A percentile compares a stretch with the other conserved stretches of the same genome.
Evolutionary conservation across 1,284 basidiomycete genomes (phyloP).

Genomic region (Grifola frondosa): DNA sequence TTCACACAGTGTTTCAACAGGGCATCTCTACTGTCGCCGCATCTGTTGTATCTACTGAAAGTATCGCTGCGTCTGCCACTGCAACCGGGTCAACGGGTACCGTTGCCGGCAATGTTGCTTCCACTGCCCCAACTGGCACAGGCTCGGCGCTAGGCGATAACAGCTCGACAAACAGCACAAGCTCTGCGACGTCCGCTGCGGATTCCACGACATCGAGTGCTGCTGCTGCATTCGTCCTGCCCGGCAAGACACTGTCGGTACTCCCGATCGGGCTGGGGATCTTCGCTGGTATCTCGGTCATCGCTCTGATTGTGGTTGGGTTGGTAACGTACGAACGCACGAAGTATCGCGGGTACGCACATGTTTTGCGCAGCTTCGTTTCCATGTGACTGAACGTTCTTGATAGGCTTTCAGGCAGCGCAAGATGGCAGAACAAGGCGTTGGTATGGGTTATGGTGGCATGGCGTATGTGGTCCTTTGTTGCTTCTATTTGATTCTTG

Average conservation of each 20-base stretch:
- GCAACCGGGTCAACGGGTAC: constrained; percentile 14
- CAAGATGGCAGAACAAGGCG: constrained; percentile 67
- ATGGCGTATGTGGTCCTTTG: constrained; percentile 44
- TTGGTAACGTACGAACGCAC: constrained; percentile 81
- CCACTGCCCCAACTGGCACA: constrained; percentile 1
- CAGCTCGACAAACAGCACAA: constrained; percentile 1
- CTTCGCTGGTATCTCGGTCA: constrained; percentile 78
- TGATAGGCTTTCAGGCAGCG: constrained; percentile 71
- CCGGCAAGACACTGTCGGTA: constrained; percentile 71
- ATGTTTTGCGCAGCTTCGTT: constrained; percentile 11
- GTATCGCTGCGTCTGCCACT: constrained; percentile 13
- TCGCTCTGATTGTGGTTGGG: constrained; percentile 75
- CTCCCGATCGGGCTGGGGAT: constrained; percentile 79
- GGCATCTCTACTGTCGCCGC: constrained; percentile 12
- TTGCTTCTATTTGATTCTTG: neutral
- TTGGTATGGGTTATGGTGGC: constrained; percentile 60
- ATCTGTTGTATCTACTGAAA: constrained; percentile 10
- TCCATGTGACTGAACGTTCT: constrained; percentile 1
- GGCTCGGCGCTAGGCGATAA: constrained; percentile 7
- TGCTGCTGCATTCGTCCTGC: constrained; percentile 53
- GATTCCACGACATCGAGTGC: constrained; percentile 42
- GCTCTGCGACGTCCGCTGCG: constrained; percentile 35
- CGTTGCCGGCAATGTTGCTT: constrained; percentile 17
- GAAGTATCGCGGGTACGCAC: constrained; percentile 76
- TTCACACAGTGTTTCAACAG: neutral